phyloP scores from a whole-genome alignment of 139 green algal genomes.

The Tetradesmus lagerheimii region DNA sequence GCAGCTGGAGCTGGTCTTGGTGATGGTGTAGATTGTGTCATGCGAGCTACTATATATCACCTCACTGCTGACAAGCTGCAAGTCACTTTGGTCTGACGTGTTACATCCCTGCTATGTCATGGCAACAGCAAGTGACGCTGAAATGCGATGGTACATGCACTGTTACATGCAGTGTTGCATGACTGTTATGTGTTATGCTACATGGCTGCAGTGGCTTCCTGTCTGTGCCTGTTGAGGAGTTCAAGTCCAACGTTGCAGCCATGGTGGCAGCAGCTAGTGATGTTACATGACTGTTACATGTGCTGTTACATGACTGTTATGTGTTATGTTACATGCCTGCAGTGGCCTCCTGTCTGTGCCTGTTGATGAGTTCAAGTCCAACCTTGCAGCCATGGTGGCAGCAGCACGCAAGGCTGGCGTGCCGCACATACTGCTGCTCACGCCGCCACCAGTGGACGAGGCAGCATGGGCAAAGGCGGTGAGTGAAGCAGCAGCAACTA shows the following conservation, averaged over 20 bases:
- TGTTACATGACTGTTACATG: not conserved
- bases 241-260: conserved; percentile 64
- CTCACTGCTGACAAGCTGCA: no score
- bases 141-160: not conserved
- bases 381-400: conserved; percentile 74
- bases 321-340: not conserved
- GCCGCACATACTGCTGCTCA: conserved; percentile 76
- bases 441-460: conserved; percentile 81
- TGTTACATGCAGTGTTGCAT: not conserved
- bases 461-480: conserved; percentile 58
- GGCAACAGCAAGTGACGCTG: no score
- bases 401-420: conserved; percentile 51
- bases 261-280: conserved; percentile 66
- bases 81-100: no score
- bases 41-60: no score
- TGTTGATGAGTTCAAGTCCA: conserved; percentile 74
- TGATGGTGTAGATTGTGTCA: not conserved
- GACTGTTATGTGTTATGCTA: not conserved
- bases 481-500: not conserved
- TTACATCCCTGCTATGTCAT: no score
- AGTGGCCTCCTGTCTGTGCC: conserved; percentile 87
- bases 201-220: conserved; percentile 60
- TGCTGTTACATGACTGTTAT: not conserved
- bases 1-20: not conserved
- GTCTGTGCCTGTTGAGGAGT: conserved; percentile 90